These are phyloP conservation scores for Nepenthes mirabilis DNA, from an alignment of 148 eudicot genomes.

Conservation along the genomic window DNA sequence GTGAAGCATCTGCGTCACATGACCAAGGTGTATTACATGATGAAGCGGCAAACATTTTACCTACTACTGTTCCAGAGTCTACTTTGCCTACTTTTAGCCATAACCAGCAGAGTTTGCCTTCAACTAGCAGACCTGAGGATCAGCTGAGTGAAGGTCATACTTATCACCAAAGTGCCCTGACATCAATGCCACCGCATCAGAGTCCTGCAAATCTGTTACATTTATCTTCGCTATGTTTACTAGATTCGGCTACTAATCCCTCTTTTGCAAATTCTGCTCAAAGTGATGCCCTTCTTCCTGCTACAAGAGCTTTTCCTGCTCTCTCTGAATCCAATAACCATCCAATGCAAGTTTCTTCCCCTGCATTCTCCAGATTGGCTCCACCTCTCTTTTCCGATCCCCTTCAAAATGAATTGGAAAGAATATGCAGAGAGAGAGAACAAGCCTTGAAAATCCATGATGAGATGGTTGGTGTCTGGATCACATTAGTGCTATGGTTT, in stretches of 20 bases:
- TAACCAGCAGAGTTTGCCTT: conserved; percentile 12
- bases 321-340: conserved; percentile 2
- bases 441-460: conserved; percentile 23
- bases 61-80: conserved; percentile 5
- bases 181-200: conserved; percentile 5
- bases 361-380: conserved; percentile 10
- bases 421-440: conserved; percentile 29
- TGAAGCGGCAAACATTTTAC: conserved; percentile 6
- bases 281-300: conserved; percentile 8
- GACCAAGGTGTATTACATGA: neutral
- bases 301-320: conserved; percentile 9
- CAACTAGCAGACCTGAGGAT: conserved; percentile 11
- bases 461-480: conserved; percentile 37
- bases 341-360: conserved; percentile 15
- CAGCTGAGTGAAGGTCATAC: conserved; percentile 8
- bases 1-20: conserved; percentile 10
- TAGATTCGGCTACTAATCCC: conserved; percentile 9
- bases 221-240: conserved; percentile 12
- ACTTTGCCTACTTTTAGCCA: conserved; percentile 6
- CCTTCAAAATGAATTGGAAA: conserved; percentile 50
- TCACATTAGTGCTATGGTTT: neutral
- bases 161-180: conserved; percentile 8
- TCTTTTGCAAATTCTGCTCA: conserved; percentile 9
- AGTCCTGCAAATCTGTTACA: conserved; percentile 6
- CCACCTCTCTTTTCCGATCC: conserved; percentile 30